A percentile compares a stretch with the other conserved stretches of the same genome.
Conservation (phyloP, 352 stramenopile genomes). For the Pythium coloratum region DNA sequence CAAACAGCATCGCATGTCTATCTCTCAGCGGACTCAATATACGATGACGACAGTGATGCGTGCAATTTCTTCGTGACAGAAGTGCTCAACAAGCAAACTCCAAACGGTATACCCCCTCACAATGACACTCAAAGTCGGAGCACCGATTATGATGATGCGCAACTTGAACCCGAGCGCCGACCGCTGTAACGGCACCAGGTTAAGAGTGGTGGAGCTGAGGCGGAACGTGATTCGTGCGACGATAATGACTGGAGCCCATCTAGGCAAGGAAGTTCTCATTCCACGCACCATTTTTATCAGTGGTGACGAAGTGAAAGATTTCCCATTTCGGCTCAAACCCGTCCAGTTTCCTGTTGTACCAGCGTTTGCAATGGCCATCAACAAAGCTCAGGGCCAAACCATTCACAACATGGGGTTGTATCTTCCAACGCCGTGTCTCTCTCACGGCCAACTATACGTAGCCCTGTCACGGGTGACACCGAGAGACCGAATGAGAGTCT, state of each 20-base stretch:
- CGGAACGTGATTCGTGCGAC: slow-evolving; percentile 27
- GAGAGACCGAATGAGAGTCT: slow-evolving; percentile 17
- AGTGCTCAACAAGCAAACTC: slow-evolving; percentile 20
- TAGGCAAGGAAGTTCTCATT: slow-evolving; percentile 23
- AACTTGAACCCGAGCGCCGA: slow-evolving; percentile 31
- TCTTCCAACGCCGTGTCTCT: slow-evolving; percentile 16
- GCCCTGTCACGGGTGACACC: slow-evolving; percentile 23
- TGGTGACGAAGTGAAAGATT: slow-evolving; percentile 11
- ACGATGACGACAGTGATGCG: slow-evolving; percentile 6
- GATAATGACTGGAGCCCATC: slow-evolving; percentile 30
- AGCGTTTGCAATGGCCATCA: slow-evolving; percentile 27
- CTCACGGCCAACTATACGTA: slow-evolving; percentile 30
- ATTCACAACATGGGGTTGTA: slow-evolving; percentile 23
- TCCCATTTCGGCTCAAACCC: slow-evolving; percentile 25
- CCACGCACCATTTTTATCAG: slow-evolving; percentile 27
- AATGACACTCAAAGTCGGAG: slow-evolving; percentile 28
- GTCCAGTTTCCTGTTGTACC: slow-evolving; percentile 19
- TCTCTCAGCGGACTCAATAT: slow-evolving; percentile 13
- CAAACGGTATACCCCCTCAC: slow-evolving; percentile 33
- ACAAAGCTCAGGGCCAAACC: slow-evolving; percentile 29
- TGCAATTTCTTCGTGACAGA: slow-evolving; percentile 13
- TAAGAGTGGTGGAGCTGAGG: slow-evolving; percentile 28
- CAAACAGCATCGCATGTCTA: slow-evolving; percentile 8
- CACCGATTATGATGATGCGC: slow-evolving; percentile 33
- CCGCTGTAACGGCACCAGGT: slow-evolving; percentile 30